Evolutionary conservation across 257 asterid genomes (phyloP).

Genomic region (Cordia subcordata): DNA sequence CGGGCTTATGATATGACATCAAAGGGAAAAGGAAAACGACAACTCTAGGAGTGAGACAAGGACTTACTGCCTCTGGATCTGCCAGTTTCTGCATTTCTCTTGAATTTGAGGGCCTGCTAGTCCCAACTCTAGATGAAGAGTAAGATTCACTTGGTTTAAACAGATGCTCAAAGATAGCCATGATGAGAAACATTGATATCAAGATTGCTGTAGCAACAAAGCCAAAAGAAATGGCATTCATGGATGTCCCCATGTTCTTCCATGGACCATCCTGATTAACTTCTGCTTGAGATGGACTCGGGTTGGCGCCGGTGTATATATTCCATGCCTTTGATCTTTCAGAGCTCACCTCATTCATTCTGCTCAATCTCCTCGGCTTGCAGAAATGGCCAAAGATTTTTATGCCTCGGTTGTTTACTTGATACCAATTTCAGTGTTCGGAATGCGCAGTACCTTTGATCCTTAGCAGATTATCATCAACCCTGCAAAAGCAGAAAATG

Average conservation of each 20-base stretch:
- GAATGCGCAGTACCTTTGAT: no score
- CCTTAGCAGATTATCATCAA: no score
- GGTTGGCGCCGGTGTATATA: conserved; percentile 35
- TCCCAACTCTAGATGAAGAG: conserved; percentile 25
- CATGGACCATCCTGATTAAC: conserved; percentile 38
- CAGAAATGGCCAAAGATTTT: not conserved
- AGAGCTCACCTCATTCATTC: conserved; percentile 41
- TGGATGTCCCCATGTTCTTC: conserved; percentile 67
- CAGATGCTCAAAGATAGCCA: conserved; percentile 83
- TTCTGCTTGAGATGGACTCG: conserved; percentile 42
- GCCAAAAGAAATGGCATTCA: conserved; percentile 81
- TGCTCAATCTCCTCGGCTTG: not conserved
- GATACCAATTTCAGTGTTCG: no score
- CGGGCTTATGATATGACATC: no score
- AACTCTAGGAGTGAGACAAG: not conserved
- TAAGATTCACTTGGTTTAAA: conserved; percentile 37
- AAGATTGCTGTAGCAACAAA: conserved; percentile 83
- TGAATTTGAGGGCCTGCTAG: conserved; percentile 16
- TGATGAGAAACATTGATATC: conserved; percentile 75
- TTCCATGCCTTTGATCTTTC: conserved; percentile 59
- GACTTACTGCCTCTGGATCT: conserved; percentile 30
- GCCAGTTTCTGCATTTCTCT: conserved; percentile 27
- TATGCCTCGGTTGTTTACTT: no score
- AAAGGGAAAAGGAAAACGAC: not conserved
- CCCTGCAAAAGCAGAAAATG: no score